These are phyloP conservation scores for Chrysoporthe cubensis DNA, from an alignment of 2,329 filamentous ascomycete species.

Conservation along the genomic window DNA sequence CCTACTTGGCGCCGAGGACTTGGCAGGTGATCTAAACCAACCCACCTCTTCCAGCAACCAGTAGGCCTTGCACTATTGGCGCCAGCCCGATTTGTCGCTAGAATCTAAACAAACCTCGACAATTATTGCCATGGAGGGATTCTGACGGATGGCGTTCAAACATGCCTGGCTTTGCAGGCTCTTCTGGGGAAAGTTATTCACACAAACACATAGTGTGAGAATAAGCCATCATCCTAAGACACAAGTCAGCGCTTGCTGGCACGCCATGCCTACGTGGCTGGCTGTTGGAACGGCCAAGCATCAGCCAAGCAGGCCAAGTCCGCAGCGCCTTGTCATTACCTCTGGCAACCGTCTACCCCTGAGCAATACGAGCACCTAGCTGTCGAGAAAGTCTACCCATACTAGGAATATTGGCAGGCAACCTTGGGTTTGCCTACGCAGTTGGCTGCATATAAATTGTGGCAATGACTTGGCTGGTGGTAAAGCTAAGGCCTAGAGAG, in stretches of 20 bases:
- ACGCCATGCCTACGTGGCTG: constrained; percentile 14
- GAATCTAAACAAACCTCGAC: background rate
- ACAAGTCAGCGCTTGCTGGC: background rate
- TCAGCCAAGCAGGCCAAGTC: constrained; percentile 27
- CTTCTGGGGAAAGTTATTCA: background rate
- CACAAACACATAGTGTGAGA: background rate
- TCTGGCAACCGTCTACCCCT: background rate
- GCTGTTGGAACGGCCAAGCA: constrained; percentile 18
- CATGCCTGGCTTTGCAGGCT: background rate
- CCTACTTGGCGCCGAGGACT: constrained; percentile 25
- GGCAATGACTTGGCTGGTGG: background rate
- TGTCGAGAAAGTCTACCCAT: background rate
- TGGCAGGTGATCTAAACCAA: constrained; percentile 7
- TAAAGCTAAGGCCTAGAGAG: background rate
- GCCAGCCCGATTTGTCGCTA: background rate
- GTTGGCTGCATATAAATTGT: background rate
- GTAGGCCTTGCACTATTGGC: background rate
- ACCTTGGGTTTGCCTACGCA: background rate
- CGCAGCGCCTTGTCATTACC: constrained; percentile 13
- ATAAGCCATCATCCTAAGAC: background rate
- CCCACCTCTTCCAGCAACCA: constrained; percentile 2
- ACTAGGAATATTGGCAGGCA: background rate
- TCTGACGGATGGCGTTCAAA: background rate
- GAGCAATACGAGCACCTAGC: constrained; percentile 11
- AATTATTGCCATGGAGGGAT: background rate